phyloP scores from a whole-genome alignment of 1,139 yeast genomes.

The Blastobotrys raffinosifermentans region DNA sequence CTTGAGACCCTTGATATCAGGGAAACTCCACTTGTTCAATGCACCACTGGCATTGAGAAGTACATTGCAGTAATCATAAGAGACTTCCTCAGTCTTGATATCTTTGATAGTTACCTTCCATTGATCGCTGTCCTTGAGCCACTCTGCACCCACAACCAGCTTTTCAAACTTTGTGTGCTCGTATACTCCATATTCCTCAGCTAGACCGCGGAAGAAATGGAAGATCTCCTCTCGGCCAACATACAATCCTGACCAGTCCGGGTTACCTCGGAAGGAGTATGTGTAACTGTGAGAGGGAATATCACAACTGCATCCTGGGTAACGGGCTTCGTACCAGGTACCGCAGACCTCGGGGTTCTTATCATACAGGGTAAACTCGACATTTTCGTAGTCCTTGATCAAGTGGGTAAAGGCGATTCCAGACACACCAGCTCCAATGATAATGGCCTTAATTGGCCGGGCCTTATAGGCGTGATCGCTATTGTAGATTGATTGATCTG shows the following conservation, averaged over 20 bases:
- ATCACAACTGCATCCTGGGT: slow-evolving; percentile 45
- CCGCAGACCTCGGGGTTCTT: slow-evolving; percentile 46
- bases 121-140: slow-evolving; percentile 28
- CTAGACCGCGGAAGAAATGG: slow-evolving; percentile 40
- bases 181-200: slow-evolving; percentile 34
- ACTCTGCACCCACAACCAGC: slow-evolving; percentile 31
- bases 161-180: slow-evolving; percentile 32
- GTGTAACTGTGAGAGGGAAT: slow-evolving; percentile 47
- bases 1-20: slow-evolving; percentile 24
- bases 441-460: slow-evolving; percentile 13
- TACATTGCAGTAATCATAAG: slow-evolving; percentile 28
- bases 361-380: slow-evolving; percentile 33
- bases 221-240: slow-evolving; percentile 48
- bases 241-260: slow-evolving; percentile 32
- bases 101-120: slow-evolving; percentile 36
- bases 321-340: slow-evolving; percentile 48
- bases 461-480: slow-evolving; percentile 2
- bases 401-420: slow-evolving; percentile 26
- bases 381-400: slow-evolving; percentile 14
- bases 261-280: slow-evolving; percentile 36
- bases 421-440: slow-evolving; percentile 37
- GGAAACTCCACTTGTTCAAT: slow-evolving; percentile 28
- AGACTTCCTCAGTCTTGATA: slow-evolving; percentile 8
- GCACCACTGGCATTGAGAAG: slow-evolving; percentile 37
- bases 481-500: neutral